A percentile compares a stretch with the other conserved stretches of the same genome.
Conservation (phyloP, 2,329 filamentous ascomycete genomes). For the Shiraia sp. region DNA sequence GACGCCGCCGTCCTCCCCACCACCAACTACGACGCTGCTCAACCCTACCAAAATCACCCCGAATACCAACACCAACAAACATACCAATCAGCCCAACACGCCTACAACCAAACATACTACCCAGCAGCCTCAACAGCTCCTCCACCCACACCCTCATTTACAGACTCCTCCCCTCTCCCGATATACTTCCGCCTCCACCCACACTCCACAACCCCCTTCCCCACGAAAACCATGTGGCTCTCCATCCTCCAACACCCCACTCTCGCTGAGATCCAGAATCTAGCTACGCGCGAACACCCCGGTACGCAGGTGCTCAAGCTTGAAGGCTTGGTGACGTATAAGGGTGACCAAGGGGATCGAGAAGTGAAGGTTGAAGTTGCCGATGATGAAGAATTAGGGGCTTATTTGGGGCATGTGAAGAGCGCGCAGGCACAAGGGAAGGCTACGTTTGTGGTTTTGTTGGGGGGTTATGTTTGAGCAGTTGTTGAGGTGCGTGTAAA, state of each 20-base stretch:
- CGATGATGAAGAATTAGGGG: constrained; percentile 71
- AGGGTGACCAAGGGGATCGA: constrained; percentile 46
- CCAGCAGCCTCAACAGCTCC: constrained; percentile 14
- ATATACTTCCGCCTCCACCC: constrained; percentile 73
- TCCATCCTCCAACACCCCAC: constrained; percentile 63
- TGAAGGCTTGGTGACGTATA: constrained; percentile 65
- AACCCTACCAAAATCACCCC: constrained; percentile 17
- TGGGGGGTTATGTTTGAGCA: constrained; percentile 9
- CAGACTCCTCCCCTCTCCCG: constrained; percentile 51
- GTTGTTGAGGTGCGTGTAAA: no score
- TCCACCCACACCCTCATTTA: constrained; percentile 3
- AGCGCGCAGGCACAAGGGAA: constrained; percentile 53
- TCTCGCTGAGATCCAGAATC: constrained; percentile 64
- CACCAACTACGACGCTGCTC: constrained; percentile 17
- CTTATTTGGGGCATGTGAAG: constrained; percentile 68
- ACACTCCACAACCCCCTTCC: constrained; percentile 59
- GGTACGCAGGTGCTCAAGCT: constrained; percentile 63
- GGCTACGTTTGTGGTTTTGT: constrained; percentile 55
- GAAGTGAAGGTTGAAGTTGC: constrained; percentile 69
- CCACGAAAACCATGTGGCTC: constrained; percentile 63
- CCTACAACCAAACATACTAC: constrained; percentile 15
- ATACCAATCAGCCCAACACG: constrained; percentile 36
- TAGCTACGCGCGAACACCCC: constrained; percentile 64
- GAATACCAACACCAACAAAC: constrained; percentile 39
- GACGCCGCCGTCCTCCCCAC: constrained; percentile 47